Percentiles rank a stretch among this genome's conserved stretches.
Evolutionary conservation across 2,329 filamentous ascomycete species (phyloP).

Genomic region (Claviceps cyperi): DNA sequence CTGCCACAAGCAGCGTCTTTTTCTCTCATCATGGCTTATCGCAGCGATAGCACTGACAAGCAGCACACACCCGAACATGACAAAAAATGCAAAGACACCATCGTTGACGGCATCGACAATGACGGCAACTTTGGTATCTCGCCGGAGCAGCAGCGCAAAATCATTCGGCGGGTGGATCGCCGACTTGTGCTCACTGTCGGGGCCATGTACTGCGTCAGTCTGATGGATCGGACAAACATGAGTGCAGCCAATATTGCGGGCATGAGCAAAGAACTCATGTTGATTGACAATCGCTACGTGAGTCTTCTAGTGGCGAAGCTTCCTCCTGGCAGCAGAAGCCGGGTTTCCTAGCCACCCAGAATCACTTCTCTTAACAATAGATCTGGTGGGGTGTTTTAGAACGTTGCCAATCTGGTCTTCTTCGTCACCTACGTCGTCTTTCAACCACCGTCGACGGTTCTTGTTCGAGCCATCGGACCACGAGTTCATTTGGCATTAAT

Average conservation of each 20-base stretch:
- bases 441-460: constrained; percentile 55
- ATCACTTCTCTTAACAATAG: neutral
- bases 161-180: constrained; percentile 55
- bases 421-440: constrained; percentile 61
- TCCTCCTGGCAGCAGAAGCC: neutral
- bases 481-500: constrained; percentile 40
- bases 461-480: constrained; percentile 52
- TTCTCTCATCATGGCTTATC: constrained; percentile 11
- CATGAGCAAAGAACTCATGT: constrained; percentile 32
- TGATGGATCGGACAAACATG: constrained; percentile 71
- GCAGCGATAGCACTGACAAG: constrained; percentile 11
- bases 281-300: constrained; percentile 33
- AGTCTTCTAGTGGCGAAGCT: constrained; percentile 8
- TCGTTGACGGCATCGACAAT: constrained; percentile 32
- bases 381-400: constrained; percentile 17
- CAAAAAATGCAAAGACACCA: constrained; percentile 12
- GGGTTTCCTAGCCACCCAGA: too few relatives aligned
- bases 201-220: constrained; percentile 55
- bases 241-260: constrained; percentile 59
- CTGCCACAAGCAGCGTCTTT: too few relatives aligned
- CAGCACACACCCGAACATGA: constrained; percentile 10
- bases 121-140: constrained; percentile 33
- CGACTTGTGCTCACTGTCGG: constrained; percentile 48
- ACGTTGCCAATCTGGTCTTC: constrained; percentile 58
- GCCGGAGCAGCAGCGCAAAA: constrained; percentile 46